Evolutionary conservation across 768 basidiomycete species (phyloP).

Genomic region (Boletus sp.): DNA sequence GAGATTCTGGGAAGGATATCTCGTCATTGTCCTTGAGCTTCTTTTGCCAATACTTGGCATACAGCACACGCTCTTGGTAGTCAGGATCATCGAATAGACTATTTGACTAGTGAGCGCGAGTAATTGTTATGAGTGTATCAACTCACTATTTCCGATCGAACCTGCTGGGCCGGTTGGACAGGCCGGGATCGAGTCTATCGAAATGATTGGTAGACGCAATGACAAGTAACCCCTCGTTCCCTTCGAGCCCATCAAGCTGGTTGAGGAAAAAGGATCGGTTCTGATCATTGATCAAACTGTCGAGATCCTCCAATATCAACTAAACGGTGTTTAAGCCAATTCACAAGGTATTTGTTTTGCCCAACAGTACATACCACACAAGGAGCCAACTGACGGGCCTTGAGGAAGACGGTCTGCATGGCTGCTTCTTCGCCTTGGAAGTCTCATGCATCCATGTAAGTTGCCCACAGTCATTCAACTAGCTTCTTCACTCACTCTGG

Average conservation of each 20-base stretch:
- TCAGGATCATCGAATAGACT: slow-evolving; percentile 75
- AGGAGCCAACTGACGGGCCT: slow-evolving; percentile 68
- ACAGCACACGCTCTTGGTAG: slow-evolving; percentile 58
- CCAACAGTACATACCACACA: slow-evolving; percentile 53
- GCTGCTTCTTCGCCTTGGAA: slow-evolving; percentile 60
- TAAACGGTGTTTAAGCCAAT: neutral
- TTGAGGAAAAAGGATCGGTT: slow-evolving; percentile 90
- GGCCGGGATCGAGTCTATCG: slow-evolving; percentile 70
- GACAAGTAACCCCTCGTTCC: slow-evolving; percentile 76
- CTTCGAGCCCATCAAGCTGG: slow-evolving; percentile 75
- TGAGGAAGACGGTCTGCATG: slow-evolving; percentile 66
- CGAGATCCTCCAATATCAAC: slow-evolving; percentile 59
- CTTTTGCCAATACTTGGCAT: slow-evolving; percentile 76
- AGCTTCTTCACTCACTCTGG: slow-evolving; percentile 43
- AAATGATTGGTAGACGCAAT: slow-evolving; percentile 85
- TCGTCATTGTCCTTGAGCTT: slow-evolving; percentile 63
- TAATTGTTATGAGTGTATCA: neutral
- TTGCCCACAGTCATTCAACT: neutral
- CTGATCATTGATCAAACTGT: slow-evolving; percentile 71
- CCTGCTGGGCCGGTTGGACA: slow-evolving; percentile 75
- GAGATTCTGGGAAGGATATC: slow-evolving; percentile 63
- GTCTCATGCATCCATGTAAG: slow-evolving; percentile 33
- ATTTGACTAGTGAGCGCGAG: neutral
- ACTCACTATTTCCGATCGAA: slow-evolving; percentile 86
- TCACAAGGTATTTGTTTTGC: slow-evolving; percentile 26